A percentile compares a stretch with the other conserved stretches of the same genome.
Evolutionary conservation across 345 rosid species (phyloP).

Genomic region (Capsella bursapastoris): DNA sequence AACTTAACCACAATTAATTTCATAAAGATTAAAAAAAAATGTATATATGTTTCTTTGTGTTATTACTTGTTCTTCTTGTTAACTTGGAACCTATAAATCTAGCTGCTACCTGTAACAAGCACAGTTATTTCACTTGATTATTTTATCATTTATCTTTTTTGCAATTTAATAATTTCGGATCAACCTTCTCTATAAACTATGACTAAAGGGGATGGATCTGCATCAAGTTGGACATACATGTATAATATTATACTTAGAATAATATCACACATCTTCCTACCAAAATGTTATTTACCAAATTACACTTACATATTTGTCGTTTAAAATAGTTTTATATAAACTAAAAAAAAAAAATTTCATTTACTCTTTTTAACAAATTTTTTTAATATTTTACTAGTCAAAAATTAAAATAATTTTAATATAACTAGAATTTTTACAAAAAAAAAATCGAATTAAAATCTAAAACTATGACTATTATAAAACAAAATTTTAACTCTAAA

Average conservation of each 20-base stretch:
- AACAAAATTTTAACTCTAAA: no score
- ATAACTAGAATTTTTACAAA: no score
- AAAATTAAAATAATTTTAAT: no score
- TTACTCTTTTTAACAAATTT: no score
- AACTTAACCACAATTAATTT: background rate
- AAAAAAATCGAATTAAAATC: no score
- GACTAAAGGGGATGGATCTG: conserved; percentile 26
- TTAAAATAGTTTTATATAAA: no score
- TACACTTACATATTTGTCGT: no score
- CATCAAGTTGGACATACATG: conserved; percentile 13
- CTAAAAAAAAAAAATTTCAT: no score
- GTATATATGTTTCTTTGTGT: background rate
- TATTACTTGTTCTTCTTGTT: conserved; percentile 38
- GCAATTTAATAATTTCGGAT: conserved; percentile 4
- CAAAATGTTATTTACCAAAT: no score
- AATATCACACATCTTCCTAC: background rate
- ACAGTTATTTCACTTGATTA: background rate
- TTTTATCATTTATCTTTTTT: background rate
- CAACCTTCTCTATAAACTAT: background rate
- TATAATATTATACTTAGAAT: background rate
- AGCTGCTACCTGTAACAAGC: conserved; percentile 21
- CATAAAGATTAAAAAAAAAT: background rate
- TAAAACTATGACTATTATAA: no score
- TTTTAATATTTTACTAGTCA: no score
- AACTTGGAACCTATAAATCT: conserved; percentile 24